A percentile compares a stretch with the other conserved stretches of the same genome.
Evolutionary conservation across 2,329 filamentous ascomycete species (phyloP).

Genomic region (Colletotrichum tanaceti): DNA sequence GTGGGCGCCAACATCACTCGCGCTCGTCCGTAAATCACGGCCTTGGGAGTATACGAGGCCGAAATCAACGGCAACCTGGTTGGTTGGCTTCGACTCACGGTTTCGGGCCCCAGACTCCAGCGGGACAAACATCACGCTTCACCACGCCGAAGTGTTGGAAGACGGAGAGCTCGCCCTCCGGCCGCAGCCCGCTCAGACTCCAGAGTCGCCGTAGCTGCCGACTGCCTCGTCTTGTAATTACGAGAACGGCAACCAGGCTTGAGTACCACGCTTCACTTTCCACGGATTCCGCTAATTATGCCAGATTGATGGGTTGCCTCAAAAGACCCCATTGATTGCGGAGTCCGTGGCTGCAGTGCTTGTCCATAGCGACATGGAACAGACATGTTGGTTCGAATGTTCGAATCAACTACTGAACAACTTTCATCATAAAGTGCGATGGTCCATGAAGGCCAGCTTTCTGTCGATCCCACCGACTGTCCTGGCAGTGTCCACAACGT

Average conservation of each 20-base stretch:
- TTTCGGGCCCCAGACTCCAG: slow-evolving; percentile 51
- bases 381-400: slow-evolving; percentile 62
- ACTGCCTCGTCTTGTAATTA: slow-evolving; percentile 53
- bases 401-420: slow-evolving; percentile 64
- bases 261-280: slow-evolving; percentile 63
- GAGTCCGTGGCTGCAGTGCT: slow-evolving; percentile 48
- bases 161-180: slow-evolving; percentile 54
- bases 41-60: slow-evolving; percentile 58
- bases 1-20: slow-evolving; percentile 44
- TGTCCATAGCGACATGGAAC: slow-evolving; percentile 64
- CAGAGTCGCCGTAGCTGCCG: slow-evolving; percentile 55
- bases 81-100: slow-evolving; percentile 57
- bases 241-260: slow-evolving; percentile 44
- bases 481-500: slow-evolving; percentile 64
- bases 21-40: slow-evolving; percentile 61
- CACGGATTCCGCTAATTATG: slow-evolving; percentile 66
- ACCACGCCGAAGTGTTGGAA: slow-evolving; percentile 68
- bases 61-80: slow-evolving; percentile 65
- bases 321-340: slow-evolving; percentile 39
- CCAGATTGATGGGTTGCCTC: slow-evolving; percentile 60
- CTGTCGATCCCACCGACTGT: slow-evolving; percentile 68
- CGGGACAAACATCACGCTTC: slow-evolving; percentile 57
- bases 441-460: slow-evolving; percentile 71
- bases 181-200: too few relatives aligned
- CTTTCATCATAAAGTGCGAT: slow-evolving; percentile 65